Evolutionary conservation across 2,329 filamentous ascomycete genomes (phyloP).

Genomic region (Epichloe elymi): DNA sequence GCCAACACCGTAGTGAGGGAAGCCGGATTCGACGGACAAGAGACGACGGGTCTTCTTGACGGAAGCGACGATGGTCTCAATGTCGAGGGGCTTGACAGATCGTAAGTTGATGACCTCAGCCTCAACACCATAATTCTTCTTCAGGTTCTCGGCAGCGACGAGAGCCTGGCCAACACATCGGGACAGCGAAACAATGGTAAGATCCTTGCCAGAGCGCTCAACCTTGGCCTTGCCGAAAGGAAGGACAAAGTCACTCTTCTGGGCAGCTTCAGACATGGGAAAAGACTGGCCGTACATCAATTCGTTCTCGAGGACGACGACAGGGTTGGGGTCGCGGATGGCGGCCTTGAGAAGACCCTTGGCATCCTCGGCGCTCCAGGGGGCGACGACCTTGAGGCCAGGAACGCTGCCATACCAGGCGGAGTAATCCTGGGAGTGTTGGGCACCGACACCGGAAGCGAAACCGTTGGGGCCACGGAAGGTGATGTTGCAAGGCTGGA

Average conservation of each 20-base stretch:
- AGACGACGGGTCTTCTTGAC: conserved; percentile 97
- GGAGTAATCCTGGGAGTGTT: conserved; percentile 98
- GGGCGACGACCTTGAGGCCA: conserved; percentile 94
- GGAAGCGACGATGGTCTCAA: conserved; percentile 90
- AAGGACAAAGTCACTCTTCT: conserved; percentile 91
- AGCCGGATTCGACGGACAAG: conserved; percentile 86
- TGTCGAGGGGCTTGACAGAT: conserved; percentile 90
- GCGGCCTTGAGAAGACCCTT: conserved; percentile 97
- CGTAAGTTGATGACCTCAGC: conserved; percentile 96
- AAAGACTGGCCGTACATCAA: conserved; percentile 85
- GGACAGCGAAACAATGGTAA: conserved; percentile 90
- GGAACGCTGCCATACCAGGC: conserved; percentile 99
- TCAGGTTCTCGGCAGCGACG: conserved; percentile 75
- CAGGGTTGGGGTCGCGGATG: conserved; percentile 95
- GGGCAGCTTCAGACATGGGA: conserved; percentile 93
- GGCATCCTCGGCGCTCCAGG: conserved; percentile 94
- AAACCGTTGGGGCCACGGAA: conserved; percentile 99
- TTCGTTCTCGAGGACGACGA: conserved; percentile 83
- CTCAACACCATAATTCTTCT: conserved; percentile 93
- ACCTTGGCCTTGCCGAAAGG: conserved; percentile 99
- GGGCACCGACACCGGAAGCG: conserved; percentile 84
- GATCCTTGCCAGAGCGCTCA: conserved; percentile 87
- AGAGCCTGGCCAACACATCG: conserved; percentile 91
- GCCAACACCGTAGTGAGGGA: conserved; percentile 85
- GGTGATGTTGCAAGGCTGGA: conserved; percentile 98